Evolutionary conservation across 1,284 basidiomycete genomes (phyloP), one percentile per base, ranked within the genome.

Genomic region (Pseudozyma pruni): DNA sequence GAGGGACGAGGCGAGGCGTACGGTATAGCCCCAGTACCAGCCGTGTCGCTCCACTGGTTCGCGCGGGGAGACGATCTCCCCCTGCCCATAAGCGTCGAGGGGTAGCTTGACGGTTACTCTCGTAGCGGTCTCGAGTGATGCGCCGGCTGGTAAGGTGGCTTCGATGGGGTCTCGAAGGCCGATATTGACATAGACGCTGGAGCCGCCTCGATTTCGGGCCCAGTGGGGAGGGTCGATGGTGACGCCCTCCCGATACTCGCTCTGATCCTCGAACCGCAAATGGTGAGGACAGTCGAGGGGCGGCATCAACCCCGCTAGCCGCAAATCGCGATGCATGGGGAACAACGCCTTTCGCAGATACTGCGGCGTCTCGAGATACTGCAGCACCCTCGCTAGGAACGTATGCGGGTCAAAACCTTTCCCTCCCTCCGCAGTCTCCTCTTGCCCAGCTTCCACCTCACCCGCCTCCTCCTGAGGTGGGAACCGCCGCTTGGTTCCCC

Each of bases 281-380:
- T 83, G 81, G 48, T 82, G 81, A 13, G 81, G 81, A 42, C 74
- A 76, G 61, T 83, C 81, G 8, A 83, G 61, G 0, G 81, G 81
- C 9, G 81, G 79, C 34, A 83, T 71, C 16, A 83, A 47, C 11
- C 81, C 81, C 0, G 81, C 81, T n/a, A 81, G 55, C 10, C 80
- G 59, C 27, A 83, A 52, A 44, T 80, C 73, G 27, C 74, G 72
- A 54, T 83, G 81, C 72, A 83, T 76, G 10, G 81, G 81, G 33
- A 82, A 80, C 38, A 83, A 57, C 9, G 71, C 62, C 52, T 77
- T 78, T 10, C 81, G 72, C 22, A 83, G 53, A 48, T 83, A 83
- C 75, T 83, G 81, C n/a, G 81, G 81, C 20, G 78, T 82, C 45
- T 83, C 81, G 32, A 83, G 64, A 59, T 83, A 83, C 53, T 81